Evolutionary conservation across 75 land plant species (phyloP).

Genomic region (Chamaecyparis obtusa): DNA sequence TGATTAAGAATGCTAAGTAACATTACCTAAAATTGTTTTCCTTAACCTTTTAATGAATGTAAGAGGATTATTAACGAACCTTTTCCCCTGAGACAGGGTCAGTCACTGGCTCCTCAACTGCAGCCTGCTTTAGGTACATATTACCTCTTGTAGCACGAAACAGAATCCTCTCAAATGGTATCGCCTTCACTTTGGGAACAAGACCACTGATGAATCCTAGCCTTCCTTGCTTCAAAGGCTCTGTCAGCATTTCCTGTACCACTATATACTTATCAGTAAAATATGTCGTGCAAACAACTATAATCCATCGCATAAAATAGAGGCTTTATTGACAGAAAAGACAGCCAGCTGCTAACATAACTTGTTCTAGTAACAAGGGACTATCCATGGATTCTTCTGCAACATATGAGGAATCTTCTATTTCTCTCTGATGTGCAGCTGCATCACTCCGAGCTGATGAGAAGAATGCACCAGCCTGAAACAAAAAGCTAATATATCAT

Average conservation of each 20-base stretch:
- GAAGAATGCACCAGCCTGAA: conserved; percentile 77
- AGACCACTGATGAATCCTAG: conserved; percentile 80
- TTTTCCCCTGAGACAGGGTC: conserved; percentile 96
- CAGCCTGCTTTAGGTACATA: conserved; percentile 61
- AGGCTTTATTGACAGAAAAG: neutral
- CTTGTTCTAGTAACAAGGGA: conserved; percentile 57
- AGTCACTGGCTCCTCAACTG: conserved; percentile 66
- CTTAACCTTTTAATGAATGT: neutral
- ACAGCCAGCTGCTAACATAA: neutral
- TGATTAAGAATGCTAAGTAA: neutral
- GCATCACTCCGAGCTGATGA: conserved; percentile 52
- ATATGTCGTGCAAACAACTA: neutral
- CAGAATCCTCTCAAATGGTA: conserved; percentile 91
- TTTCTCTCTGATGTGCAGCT: conserved; percentile 57
- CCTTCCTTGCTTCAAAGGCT: conserved; percentile 77
- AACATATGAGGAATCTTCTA: conserved; percentile 25
- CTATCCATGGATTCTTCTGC: conserved; percentile 51
- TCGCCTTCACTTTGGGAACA: conserved; percentile 72
- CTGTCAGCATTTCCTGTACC: conserved; percentile 67
- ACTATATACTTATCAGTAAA: neutral
- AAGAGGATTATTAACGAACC: conserved; percentile 45
- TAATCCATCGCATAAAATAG: neutral
- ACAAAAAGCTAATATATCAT: neutral
- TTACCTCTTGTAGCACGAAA: conserved; percentile 98
- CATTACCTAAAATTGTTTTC: neutral